A percentile compares a stretch with the other conserved stretches of the same genome.
Conservation (phyloP, 2,329 filamentous ascomycete species). For the Penicillium italicum region DNA sequence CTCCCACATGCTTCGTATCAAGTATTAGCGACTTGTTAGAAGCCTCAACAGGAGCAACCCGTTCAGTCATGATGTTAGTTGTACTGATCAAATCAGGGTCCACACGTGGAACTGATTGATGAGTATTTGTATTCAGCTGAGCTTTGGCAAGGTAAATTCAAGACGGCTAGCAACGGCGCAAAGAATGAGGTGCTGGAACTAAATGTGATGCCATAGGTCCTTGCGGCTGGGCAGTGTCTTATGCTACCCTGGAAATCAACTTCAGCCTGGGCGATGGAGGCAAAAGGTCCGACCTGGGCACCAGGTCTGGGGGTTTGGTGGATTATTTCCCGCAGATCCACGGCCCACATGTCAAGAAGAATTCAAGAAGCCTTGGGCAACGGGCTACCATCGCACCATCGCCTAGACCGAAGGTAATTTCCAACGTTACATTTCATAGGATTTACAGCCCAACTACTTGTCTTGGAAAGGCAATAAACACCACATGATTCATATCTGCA, state of each 20-base stretch:
- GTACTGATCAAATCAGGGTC: neutral
- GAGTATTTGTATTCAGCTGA: conserved; percentile 1
- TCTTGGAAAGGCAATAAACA: neutral
- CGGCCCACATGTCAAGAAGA: neutral
- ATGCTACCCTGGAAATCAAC: conserved; percentile 9
- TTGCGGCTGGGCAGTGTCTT: conserved; percentile 9
- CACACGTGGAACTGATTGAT: neutral
- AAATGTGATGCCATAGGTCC: conserved; percentile 31
- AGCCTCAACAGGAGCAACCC: neutral
- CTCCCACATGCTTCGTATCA: conserved; percentile 22
- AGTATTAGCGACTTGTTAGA: conserved; percentile 18
- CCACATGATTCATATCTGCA: neutral
- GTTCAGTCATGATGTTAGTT: neutral
- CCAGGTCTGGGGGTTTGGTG: too few species aligned
- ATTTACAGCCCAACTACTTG: neutral
- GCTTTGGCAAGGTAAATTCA: neutral
- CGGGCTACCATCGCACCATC: neutral
- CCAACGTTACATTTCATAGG: neutral
- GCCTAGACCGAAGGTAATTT: neutral
- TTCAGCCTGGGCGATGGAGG: neutral
- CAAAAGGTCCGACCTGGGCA: neutral
- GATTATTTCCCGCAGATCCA: neutral
- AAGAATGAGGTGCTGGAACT: conserved; percentile 30
- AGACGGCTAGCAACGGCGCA: conserved; percentile 11
- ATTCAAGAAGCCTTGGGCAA: conserved; percentile 2